Conservation (phyloP, 75 land plant species). For the Pinus taeda region DNA sequence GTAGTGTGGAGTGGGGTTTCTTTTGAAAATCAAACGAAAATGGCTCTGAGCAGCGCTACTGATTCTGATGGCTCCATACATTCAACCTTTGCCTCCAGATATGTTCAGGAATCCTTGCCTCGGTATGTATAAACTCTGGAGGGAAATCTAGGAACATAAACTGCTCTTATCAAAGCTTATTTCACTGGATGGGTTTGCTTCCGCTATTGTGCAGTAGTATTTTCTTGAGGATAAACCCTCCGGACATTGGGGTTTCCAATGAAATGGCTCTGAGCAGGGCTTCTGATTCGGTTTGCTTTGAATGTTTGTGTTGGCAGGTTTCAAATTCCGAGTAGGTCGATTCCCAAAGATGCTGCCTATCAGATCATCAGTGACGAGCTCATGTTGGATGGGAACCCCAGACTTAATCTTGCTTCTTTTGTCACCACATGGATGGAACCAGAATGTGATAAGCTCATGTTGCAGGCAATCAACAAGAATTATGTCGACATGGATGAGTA, state of each 20-base stretch:
- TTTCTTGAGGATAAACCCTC: too few species aligned
- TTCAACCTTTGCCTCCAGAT: conserved; percentile 4
- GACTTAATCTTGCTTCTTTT: conserved; percentile 76
- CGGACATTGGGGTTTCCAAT: too few species aligned
- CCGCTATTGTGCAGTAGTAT: too few species aligned
- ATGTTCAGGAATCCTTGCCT: background rate
- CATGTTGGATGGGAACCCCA: conserved; percentile 79
- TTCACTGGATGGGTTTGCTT: too few species aligned
- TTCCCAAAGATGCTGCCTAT: conserved; percentile 70
- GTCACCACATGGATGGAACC: conserved; percentile 85
- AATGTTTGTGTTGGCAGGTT: conserved; percentile 19
- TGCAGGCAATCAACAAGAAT: conserved; percentile 54
- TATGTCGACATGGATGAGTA: conserved; percentile 81
- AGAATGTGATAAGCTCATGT: conserved; percentile 63
- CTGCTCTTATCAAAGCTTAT: too few species aligned
- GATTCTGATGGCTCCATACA: background rate
- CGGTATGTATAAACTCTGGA: background rate
- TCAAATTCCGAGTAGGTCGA: conserved; percentile 42
- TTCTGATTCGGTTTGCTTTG: too few species aligned
- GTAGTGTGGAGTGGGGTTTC: too few species aligned
- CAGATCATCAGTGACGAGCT: conserved; percentile 71
- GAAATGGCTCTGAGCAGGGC: too few species aligned
- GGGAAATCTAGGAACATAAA: too few species aligned
- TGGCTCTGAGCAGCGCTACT: background rate
- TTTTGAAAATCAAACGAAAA: background rate